Evolutionary conservation across 352 stramenopile genomes (phyloP).

Genomic region (Phytopythium mirpurense): DNA sequence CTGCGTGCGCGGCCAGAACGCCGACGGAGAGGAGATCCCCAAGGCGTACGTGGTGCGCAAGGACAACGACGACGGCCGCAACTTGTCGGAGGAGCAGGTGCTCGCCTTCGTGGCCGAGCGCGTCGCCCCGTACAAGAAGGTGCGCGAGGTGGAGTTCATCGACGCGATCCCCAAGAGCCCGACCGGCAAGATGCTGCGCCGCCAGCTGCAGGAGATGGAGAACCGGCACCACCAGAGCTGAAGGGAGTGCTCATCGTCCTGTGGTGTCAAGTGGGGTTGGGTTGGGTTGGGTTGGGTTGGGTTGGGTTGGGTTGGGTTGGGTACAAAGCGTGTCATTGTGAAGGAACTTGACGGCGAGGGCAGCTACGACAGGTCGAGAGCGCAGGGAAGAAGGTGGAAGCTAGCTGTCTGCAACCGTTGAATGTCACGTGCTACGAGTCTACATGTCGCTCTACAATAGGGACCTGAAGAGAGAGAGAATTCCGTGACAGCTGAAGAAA

Average conservation of each 20-base stretch:
- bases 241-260: background rate
- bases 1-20: slow-evolving; percentile 56
- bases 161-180: slow-evolving; percentile 87
- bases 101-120: slow-evolving; percentile 78
- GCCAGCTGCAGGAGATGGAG: slow-evolving; percentile 49
- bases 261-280: background rate
- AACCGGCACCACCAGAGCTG: slow-evolving; percentile 16
- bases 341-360: too few species aligned
- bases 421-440: too few species aligned
- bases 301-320: too few species aligned
- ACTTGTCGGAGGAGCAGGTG: slow-evolving; percentile 61
- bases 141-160: slow-evolving; percentile 85
- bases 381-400: too few species aligned
- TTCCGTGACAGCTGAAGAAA: too few species aligned
- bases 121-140: slow-evolving; percentile 86
- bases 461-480: too few species aligned
- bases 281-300: too few species aligned
- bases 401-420: too few species aligned
- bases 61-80: slow-evolving; percentile 16
- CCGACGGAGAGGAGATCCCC: slow-evolving; percentile 81
- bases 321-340: too few species aligned
- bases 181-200: slow-evolving; percentile 89
- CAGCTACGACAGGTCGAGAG: too few species aligned
- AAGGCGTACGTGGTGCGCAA: slow-evolving; percentile 88
- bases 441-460: too few species aligned